Evolutionary conservation across 2,329 filamentous ascomycete genomes (phyloP), one percentile per base, ranked within the genome.

Genomic region (Phialocephala sp.): DNA sequence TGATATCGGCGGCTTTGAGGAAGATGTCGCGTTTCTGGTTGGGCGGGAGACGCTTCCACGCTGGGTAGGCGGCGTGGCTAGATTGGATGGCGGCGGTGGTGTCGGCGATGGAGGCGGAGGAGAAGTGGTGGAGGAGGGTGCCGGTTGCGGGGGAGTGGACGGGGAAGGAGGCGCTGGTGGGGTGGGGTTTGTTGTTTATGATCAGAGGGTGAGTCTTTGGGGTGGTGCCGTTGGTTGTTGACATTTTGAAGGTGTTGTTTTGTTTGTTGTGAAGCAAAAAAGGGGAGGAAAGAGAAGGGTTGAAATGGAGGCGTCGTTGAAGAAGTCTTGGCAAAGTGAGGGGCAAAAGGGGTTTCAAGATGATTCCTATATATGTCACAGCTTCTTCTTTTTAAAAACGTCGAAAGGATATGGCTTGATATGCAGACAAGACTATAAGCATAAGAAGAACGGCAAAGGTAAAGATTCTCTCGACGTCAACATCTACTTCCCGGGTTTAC

Each of bases 1-100:
- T 80, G 58, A 93, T 78, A 9, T 88, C 86, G 11, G 89, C 88
- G 0, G 90, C 89, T 75, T 87, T 88, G 65, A 90, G 80, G 65
- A 96, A 83, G 69, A 96, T 87, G 69, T 90, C 85, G 41, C 91
- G 87, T 45, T 91, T 89, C 27, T 82, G 75, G 27, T 80, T 74
- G 1, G 88, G 85, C 55, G 86, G 87, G 2, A 85, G 85, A 69
- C 84, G 85, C 52, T 84, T 83, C 92, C 92, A 97, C 65, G 83
- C 79, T 52, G 84, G 84, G 77, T 92, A 89, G 0, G 92, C 91
- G 15, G 82, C 80, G n/a, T 87, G 81, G 0, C 91, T 91, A 6
- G 82, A 78, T 32, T 77, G 71, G 61, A 83, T 77, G 11, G 88
- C 84, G 11, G 80, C 78, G 20, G 84, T 78, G 35, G 89, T 89